Base-by-base conservation (phyloP, 208 protist species). In the Acanthamoeba quina region DNA sequence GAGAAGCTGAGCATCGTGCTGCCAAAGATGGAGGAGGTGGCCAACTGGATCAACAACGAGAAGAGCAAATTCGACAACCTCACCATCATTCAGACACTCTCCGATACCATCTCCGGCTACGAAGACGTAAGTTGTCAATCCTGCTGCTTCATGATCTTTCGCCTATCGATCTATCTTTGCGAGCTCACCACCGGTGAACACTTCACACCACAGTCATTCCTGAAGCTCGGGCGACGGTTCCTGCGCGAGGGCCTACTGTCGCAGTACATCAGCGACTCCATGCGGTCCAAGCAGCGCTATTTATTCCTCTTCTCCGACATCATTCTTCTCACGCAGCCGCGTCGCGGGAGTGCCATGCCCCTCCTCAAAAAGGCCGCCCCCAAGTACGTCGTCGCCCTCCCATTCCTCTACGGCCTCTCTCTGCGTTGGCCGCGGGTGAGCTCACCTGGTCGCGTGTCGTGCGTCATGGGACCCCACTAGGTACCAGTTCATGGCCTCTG, bases 41-140 rank as follows among this genome's bases (percentile, higher is more conserved):
- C 90, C 7, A 88, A 11, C 56, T 94, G 88, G 74, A 94, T 94
- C 74, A 94, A 94, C 76, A 82, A 86, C 31, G 64, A 62, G 24
- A 94, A 94, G 58, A 78, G 74, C 41, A 70, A 94, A n/a, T 58
- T 72, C 47, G 90, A 94, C 29, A 88, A 94, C 44, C 26, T 94
- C 44, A 72, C 49, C 4, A 15, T 85, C 54, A 93, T 93, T 26
- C 26, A 37, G 5, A 52, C 41, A 19, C 54, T 93, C 24, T n/a
- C 11, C 2, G 5, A 85, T 47, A 7, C 21, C 0, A 85, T 85
- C 76, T 62, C 76, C 9, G 76, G 76, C 15, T 85, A 85, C 44
- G n/a, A 58, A 5, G 76, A 85, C 76, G 74, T 83, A 56, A 7
- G 74, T 83, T n/a, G 21, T 19, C 24, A 17, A 10, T 54, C 49